phyloP scores from a whole-genome alignment of 352 stramenopile species.

The Globisporangium nunn region DNA sequence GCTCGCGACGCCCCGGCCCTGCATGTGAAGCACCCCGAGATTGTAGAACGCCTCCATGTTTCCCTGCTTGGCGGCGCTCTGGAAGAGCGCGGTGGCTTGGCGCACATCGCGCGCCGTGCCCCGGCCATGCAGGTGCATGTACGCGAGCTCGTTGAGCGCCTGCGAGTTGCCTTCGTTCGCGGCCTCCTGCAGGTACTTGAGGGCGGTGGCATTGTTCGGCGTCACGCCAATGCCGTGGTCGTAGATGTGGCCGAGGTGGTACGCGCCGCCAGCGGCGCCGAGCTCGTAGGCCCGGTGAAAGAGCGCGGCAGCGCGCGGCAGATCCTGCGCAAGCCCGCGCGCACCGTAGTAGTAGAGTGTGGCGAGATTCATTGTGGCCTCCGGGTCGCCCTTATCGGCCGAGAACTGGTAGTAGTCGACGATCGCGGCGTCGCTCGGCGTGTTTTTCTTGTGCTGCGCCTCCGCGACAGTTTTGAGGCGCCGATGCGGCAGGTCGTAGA shows the following conservation, averaged over 20 bases:
- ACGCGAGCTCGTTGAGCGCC: constrained; percentile 74
- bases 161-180: constrained; percentile 70
- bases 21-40: constrained; percentile 75
- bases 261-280: constrained; percentile 55
- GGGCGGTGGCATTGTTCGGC: constrained; percentile 57
- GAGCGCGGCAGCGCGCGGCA: constrained; percentile 44
- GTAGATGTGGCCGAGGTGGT: constrained; percentile 80
- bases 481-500: constrained; percentile 67
- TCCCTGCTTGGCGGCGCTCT: constrained; percentile 71
- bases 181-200: constrained; percentile 67
- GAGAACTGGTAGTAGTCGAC: constrained; percentile 90
- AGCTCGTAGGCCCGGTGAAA: constrained; percentile 78
- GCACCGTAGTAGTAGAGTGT: constrained; percentile 82
- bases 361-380: constrained; percentile 79
- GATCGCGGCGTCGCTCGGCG: constrained; percentile 63
- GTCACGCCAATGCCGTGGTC: constrained; percentile 68
- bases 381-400: constrained; percentile 79
- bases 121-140: constrained; percentile 74
- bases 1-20: constrained; percentile 23
- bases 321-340: constrained; percentile 63
- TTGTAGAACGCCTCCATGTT: constrained; percentile 88
- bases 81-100: constrained; percentile 61
- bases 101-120: constrained; percentile 43
- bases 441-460: constrained; percentile 76
- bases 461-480: constrained; percentile 69